phyloP scores from a whole-genome alignment of 768 basidiomycete genomes.

The Leccinellum rugosiceps region DNA sequence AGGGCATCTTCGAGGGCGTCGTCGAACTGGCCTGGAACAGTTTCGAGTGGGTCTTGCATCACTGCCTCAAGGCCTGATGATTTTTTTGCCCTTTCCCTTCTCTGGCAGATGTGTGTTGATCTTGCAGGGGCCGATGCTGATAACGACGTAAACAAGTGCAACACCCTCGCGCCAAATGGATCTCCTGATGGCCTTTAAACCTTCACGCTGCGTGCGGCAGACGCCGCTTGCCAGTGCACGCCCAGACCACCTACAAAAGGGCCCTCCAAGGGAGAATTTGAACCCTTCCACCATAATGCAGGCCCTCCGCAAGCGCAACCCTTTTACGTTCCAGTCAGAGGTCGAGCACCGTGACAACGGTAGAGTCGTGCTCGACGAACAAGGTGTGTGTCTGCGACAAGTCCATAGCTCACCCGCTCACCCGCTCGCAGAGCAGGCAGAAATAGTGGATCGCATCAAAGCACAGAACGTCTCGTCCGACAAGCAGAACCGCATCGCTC shows the following conservation, averaged over 20 bases:
- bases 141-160: slow-evolving; percentile 16
- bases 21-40: slow-evolving; percentile 59
- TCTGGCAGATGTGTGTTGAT: neutral
- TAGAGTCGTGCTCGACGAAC: slow-evolving; percentile 46
- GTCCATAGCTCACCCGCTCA: slow-evolving; percentile 1
- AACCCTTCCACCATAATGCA: slow-evolving; percentile 19
- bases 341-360: slow-evolving; percentile 27
- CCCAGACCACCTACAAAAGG: slow-evolving; percentile 8
- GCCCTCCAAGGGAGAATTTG: neutral
- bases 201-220: neutral
- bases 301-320: slow-evolving; percentile 42
- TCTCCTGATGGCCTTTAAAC: neutral
- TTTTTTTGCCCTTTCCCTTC: neutral
- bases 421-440: slow-evolving; percentile 53
- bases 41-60: slow-evolving; percentile 16
- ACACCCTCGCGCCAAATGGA: slow-evolving; percentile 13
- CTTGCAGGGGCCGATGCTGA: neutral
- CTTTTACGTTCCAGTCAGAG: slow-evolving; percentile 40
- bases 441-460: slow-evolving; percentile 48
- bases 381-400: slow-evolving; percentile 35
- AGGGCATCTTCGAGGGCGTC: slow-evolving; percentile 45
- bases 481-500: slow-evolving; percentile 36
- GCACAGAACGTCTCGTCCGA: slow-evolving; percentile 42
- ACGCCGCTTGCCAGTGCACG: neutral
- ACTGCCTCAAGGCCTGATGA: too few relatives aligned